Evolutionary conservation across 148 eudicot species (phyloP).

Genomic region (Rhododendron henanense): DNA sequence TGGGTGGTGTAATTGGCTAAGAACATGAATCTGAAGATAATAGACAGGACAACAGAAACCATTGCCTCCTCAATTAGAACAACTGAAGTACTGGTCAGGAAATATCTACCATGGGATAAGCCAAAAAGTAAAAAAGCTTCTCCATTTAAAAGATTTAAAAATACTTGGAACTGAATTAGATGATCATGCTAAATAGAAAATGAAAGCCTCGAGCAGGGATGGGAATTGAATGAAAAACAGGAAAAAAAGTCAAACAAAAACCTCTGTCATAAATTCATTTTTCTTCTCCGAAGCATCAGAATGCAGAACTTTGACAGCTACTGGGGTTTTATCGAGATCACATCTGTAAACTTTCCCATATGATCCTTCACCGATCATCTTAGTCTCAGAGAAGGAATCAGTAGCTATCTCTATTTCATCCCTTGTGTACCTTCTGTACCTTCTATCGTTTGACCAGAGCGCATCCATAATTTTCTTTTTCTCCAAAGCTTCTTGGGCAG

Average conservation of each 20-base stretch:
- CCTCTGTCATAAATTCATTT: constrained; percentile 77
- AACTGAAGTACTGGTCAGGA: background rate
- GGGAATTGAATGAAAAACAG: constrained; percentile 20
- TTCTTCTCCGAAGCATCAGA: constrained; percentile 60
- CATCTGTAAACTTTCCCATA: constrained; percentile 82
- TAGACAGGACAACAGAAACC: constrained; percentile 3
- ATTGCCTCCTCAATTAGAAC: constrained; percentile 11
- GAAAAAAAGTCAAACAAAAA: background rate
- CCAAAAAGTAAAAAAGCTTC: background rate
- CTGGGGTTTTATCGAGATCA: constrained; percentile 65
- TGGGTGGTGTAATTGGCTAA: constrained; percentile 71
- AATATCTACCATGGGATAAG: background rate
- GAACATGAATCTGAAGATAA: constrained; percentile 55
- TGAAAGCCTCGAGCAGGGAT: background rate
- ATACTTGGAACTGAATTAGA: background rate
- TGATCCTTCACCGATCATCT: constrained; percentile 71
- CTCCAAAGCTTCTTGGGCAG: constrained; percentile 48
- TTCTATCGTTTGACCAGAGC: constrained; percentile 43
- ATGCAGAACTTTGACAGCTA: constrained; percentile 75
- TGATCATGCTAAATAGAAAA: background rate
- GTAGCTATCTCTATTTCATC: constrained; percentile 65
- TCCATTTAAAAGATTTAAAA: background rate
- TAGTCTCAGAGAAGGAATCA: constrained; percentile 43
- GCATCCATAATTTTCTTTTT: constrained; percentile 50
- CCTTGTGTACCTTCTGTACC: constrained; percentile 52